phyloP scores from a whole-genome alignment of 768 basidiomycete genomes.

The Pleurotus ostreatus region DNA sequence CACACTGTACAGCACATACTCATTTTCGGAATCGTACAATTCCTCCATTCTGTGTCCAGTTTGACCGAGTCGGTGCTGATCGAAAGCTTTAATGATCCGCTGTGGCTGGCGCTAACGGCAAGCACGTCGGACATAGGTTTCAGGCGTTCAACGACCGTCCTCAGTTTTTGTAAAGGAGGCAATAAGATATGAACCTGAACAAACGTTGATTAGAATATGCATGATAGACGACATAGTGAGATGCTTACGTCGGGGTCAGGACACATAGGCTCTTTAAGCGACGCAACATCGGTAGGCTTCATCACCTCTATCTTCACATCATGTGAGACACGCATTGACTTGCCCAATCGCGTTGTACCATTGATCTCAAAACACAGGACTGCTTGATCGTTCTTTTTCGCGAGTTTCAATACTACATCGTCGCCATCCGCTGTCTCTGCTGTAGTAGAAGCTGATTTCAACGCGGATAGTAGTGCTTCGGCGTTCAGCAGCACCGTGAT shows the following conservation, averaged over 20 bases:
- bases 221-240: neutral
- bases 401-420: slow-evolving; percentile 77
- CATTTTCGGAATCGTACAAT: slow-evolving; percentile 64
- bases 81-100: slow-evolving; percentile 47
- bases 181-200: slow-evolving; percentile 71
- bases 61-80: slow-evolving; percentile 71
- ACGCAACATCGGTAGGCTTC: slow-evolving; percentile 68
- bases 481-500: slow-evolving; percentile 72
- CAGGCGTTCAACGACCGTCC: slow-evolving; percentile 76
- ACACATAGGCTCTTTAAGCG: slow-evolving; percentile 75
- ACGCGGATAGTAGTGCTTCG: slow-evolving; percentile 70
- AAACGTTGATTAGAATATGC: neutral
- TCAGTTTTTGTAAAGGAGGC: slow-evolving; percentile 69
- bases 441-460: slow-evolving; percentile 50
- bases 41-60: slow-evolving; percentile 76
- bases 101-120: slow-evolving; percentile 63
- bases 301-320: slow-evolving; percentile 82
- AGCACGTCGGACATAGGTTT: slow-evolving; percentile 67
- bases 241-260: slow-evolving; percentile 76
- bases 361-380: slow-evolving; percentile 75
- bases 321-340: slow-evolving; percentile 64
- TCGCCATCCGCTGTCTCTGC: slow-evolving; percentile 45
- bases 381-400: slow-evolving; percentile 81
- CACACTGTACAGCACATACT: slow-evolving; percentile 18
- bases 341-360: slow-evolving; percentile 59